Evolutionary conservation across 1,139 yeast species (phyloP).

Genomic region (Blastobotrys illinoisensis): DNA sequence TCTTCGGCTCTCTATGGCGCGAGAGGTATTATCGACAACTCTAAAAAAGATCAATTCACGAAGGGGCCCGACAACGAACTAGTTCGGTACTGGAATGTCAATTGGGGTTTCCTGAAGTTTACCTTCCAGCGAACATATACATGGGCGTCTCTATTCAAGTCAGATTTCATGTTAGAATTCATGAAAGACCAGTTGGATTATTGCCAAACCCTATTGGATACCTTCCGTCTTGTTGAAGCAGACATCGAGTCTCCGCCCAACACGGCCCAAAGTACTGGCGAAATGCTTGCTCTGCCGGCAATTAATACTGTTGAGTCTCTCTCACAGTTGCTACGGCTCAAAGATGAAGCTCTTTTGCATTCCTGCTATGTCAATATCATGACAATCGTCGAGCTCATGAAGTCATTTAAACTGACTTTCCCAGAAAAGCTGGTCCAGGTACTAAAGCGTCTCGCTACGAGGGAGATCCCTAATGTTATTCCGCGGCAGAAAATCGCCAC

Average conservation of each 20-base stretch:
- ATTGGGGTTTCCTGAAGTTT: slow-evolving; percentile 69
- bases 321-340: slow-evolving; percentile 74
- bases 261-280: slow-evolving; percentile 16
- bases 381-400: slow-evolving; percentile 30
- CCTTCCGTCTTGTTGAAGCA: slow-evolving; percentile 51
- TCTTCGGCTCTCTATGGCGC: slow-evolving; percentile 62
- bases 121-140: slow-evolving; percentile 58
- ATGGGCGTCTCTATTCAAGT: slow-evolving; percentile 65
- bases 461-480: slow-evolving; percentile 23
- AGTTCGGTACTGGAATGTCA: slow-evolving; percentile 52
- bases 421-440: slow-evolving; percentile 22
- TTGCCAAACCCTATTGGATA: slow-evolving; percentile 60
- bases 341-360: slow-evolving; percentile 67
- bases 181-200: slow-evolving; percentile 83
- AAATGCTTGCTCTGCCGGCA: slow-evolving; percentile 24
- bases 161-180: slow-evolving; percentile 61
- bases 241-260: slow-evolving; percentile 32
- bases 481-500: slow-evolving; percentile 21
- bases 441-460: slow-evolving; percentile 22
- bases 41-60: slow-evolving; percentile 24
- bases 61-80: slow-evolving; percentile 24
- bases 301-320: slow-evolving; percentile 38
- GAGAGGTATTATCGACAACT: slow-evolving; percentile 44
- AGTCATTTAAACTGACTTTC: slow-evolving; percentile 26
- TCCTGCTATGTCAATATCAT: slow-evolving; percentile 71